A percentile compares a stretch with the other conserved stretches of the same genome.
Conservation (phyloP, 2,329 filamentous ascomycete genomes). For the Trichoderma sp. region DNA sequence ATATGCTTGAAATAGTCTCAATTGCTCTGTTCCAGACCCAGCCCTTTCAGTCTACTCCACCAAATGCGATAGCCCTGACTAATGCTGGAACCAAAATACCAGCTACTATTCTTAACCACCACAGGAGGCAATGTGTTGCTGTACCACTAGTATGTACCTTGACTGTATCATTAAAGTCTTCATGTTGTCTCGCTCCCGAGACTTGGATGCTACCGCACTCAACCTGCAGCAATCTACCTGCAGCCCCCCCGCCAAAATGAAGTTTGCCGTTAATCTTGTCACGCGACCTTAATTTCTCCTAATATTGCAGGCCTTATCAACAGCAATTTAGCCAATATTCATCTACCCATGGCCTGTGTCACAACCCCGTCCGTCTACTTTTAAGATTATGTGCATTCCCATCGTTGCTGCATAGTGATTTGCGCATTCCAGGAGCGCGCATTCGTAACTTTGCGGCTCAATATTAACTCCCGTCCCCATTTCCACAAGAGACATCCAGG, state of each 20-base stretch:
- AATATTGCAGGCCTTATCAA: constrained; percentile 5
- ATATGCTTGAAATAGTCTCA: neutral
- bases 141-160: neutral
- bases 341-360: neutral
- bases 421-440: constrained; percentile 5
- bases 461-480: neutral
- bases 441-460: neutral
- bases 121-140: neutral
- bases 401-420: constrained; percentile 2
- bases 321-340: constrained; percentile 10
- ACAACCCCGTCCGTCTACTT: neutral
- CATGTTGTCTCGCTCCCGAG: neutral
- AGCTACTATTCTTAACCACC: neutral
- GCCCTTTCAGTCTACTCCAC: neutral
- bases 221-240: neutral
- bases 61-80: neutral
- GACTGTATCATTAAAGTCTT: neutral
- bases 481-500: neutral
- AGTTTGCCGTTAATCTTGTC: neutral
- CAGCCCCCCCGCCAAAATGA: neutral
- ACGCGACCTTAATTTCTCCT: constrained; percentile 9
- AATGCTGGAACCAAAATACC: neutral
- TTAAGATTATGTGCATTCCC: constrained; percentile 7
- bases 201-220: neutral
- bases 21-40: neutral